Evolutionary conservation across 805 yeast genomes (phyloP), one percentile per base, ranked within the genome.

Genomic region (Geotrichum ghanense): DNA sequence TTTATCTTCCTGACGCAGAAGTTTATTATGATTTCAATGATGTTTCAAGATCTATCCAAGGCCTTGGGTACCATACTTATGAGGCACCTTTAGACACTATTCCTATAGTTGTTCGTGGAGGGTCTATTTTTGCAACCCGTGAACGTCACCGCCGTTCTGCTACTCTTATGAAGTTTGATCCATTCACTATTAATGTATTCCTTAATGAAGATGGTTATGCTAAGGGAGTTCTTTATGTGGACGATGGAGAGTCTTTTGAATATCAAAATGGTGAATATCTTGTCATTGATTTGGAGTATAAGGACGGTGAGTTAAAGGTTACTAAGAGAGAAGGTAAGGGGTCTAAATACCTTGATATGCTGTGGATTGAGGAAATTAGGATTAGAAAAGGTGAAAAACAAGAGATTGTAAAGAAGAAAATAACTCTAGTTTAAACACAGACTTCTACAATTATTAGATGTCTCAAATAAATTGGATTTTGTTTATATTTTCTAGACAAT

Each of bases 121-220:
- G 97, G 0, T 72, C 79, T 26, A 74, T 90, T 12, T 59, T 83
- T 21, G 68, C 81, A 14, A 73, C 78, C 31, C 82, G 81, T 51
- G 83, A 79, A 44, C 74, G 95, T 52, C 74, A 78, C 53, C 78
- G 98, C 60, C 75, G 97, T 52, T 83, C 95, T 0, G 66, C 94
- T 2, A 78, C 72, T 58, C 64, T 85, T 52, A 85, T 84, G 90
- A 67, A 60, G 22, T 66, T 71, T 48, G 97, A 88, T 61, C 95
- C 96, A 9, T 84, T 78, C 58, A 82, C 92, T 0, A 56, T 88
- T 25, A 71, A 80, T 2, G 64, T 89, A 42, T 83, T 82, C 0
- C 68, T 79, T n/a, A 53, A 53, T 39, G 51, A 58, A 3, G 51
- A 63, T 1, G 78, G 76, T 0, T 50, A 55, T 5, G 85, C 88